A percentile compares a stretch with the other conserved stretches of the same genome.
Conservation (phyloP, 345 rosid species). For the Eucalyptus sp. region DNA sequence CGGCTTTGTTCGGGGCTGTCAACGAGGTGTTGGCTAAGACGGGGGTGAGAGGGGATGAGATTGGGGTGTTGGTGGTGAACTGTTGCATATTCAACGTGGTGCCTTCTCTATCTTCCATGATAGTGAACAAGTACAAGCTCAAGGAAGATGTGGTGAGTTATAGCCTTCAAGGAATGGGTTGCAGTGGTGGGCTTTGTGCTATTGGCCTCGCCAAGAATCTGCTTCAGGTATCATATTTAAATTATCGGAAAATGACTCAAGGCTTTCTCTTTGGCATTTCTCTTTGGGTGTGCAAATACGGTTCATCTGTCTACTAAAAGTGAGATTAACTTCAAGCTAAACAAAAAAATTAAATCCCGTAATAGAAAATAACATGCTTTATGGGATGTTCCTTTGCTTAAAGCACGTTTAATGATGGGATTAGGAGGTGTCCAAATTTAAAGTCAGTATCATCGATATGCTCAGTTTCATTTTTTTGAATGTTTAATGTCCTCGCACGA, state of each 20-base stretch:
- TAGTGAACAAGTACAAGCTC: conserved; percentile 13
- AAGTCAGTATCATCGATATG: not conserved
- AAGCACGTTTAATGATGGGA: not conserved
- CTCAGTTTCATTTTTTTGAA: not conserved
- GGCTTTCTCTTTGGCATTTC: not conserved
- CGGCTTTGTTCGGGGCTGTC: not conserved
- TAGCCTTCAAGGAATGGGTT: conserved; percentile 24
- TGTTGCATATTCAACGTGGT: not conserved
- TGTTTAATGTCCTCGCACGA: not conserved
- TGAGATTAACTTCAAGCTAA: not conserved
- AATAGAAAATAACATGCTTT: not conserved
- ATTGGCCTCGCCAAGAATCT: conserved; percentile 1
- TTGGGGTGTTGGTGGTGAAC: not conserved
- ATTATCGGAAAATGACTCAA: not conserved
- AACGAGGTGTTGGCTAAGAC: not conserved
- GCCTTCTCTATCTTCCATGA: conserved; percentile 10
- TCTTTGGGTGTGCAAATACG: not conserved
- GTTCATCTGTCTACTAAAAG: not conserved
- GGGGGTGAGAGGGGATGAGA: not conserved
- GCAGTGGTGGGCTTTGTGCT: conserved; percentile 7
- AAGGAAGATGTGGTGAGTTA: not conserved
- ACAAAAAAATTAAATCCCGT: not conserved
- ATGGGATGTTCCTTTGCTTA: not conserved
- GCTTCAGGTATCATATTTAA: not conserved
- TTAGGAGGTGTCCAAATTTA: not conserved